A percentile compares a stretch with the other conserved stretches of the same genome.
Conservation (phyloP, 2,329 filamentous ascomycete genomes). For the Magnaporthales sp. region DNA sequence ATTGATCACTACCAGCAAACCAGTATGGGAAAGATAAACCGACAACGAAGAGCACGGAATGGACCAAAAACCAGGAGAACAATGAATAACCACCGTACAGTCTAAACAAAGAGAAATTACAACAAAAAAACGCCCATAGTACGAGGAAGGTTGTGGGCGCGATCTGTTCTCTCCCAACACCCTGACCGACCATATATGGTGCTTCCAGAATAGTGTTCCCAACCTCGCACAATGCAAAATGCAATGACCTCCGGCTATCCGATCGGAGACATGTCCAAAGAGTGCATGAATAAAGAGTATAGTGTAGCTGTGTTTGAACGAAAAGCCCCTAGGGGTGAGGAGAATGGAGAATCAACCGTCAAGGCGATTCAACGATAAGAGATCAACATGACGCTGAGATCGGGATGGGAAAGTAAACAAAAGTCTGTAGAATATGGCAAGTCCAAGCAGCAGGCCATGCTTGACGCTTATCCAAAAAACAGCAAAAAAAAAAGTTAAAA, state of each 20-base stretch:
- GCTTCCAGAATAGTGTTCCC: background rate
- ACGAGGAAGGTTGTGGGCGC: background rate
- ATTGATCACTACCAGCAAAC: background rate
- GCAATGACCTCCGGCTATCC: background rate
- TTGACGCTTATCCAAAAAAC: background rate
- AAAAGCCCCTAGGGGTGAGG: background rate
- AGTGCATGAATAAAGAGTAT: background rate
- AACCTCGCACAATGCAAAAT: background rate
- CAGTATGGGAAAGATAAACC: background rate
- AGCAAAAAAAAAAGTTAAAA: too few relatives aligned
- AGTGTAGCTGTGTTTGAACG: background rate
- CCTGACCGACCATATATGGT: background rate
- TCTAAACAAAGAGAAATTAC: background rate
- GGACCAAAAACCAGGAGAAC: background rate
- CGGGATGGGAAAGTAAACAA: background rate
- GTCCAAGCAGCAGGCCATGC: background rate
- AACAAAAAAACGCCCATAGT: background rate
- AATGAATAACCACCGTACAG: background rate
- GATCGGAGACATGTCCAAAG: background rate
- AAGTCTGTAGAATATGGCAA: background rate
- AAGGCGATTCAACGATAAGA: background rate
- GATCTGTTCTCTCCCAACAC: background rate
- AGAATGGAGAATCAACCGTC: background rate
- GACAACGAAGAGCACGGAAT: background rate
- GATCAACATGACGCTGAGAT: background rate